phyloP scores from a whole-genome alignment of 2,329 filamentous ascomycete genomes.

The Penicillium sclerotiorum region DNA sequence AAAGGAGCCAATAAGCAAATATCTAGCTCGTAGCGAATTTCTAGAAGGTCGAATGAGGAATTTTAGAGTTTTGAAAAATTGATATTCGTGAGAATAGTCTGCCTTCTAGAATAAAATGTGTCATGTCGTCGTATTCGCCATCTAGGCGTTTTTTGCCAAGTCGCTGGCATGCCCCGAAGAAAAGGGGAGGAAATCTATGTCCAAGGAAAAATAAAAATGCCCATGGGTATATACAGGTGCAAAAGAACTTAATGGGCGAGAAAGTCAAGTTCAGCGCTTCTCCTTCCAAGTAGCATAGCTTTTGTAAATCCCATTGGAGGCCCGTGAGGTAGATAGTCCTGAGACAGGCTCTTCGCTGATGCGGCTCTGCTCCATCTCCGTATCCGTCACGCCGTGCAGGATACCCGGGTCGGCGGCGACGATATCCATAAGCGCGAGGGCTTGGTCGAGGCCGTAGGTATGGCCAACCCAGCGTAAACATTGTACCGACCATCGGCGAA shows the following conservation, averaged over 20 bases:
- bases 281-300: no score
- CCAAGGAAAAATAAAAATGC: not conserved
- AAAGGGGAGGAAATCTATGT: not conserved
- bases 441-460: constrained; percentile 42
- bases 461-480: constrained; percentile 38
- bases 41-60: no score
- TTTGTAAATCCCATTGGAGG: not conserved
- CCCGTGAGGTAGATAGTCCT: not conserved
- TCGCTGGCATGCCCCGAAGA: not conserved
- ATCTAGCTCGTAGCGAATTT: no score
- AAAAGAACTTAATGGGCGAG: not conserved
- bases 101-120: not conserved
- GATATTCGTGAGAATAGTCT: no score
- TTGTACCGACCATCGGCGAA: constrained; percentile 36
- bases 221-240: no score
- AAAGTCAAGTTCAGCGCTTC: not conserved
- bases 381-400: constrained; percentile 23
- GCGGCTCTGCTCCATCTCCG: constrained; percentile 22
- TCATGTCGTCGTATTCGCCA: not conserved
- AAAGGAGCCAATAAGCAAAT: no score
- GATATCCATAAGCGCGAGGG: constrained; percentile 38
- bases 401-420: constrained; percentile 31
- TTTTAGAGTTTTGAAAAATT: no score
- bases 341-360: constrained; percentile 14
- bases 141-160: not conserved